These are phyloP conservation scores for Trichoderma reesei DNA, from an alignment of 495 filamentous ascomycete species.

Conservation along the genomic window DNA sequence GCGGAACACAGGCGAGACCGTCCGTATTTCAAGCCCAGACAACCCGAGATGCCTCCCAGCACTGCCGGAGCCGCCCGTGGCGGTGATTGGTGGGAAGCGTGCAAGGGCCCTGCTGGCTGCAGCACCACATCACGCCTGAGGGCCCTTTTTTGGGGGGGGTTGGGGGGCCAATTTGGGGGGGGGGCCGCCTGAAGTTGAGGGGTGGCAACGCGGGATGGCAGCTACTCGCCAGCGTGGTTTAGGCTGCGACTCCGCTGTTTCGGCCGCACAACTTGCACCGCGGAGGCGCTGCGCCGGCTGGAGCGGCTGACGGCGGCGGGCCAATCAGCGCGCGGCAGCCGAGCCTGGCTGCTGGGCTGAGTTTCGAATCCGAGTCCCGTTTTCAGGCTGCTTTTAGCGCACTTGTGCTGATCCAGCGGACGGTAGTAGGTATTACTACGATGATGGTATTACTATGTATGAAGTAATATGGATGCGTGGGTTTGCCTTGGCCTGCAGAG, in stretches of 20 bases:
- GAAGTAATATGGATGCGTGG: no score
- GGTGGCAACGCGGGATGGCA: slow-evolving; percentile 6
- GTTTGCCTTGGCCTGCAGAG: no score
- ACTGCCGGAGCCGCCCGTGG: not conserved
- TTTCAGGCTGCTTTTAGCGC: not conserved
- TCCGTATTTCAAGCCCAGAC: slow-evolving; percentile 6
- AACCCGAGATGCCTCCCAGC: not conserved
- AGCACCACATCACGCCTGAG: not conserved
- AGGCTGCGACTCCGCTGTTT: slow-evolving; percentile 4
- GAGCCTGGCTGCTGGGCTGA: not conserved
- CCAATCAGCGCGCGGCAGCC: slow-evolving; percentile 1
- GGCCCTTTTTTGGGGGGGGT: not conserved
- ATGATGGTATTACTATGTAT: no score
- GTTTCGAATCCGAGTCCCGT: not conserved
- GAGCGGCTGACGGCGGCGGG: not conserved
- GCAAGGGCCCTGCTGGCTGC: not conserved
- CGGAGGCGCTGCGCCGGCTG: slow-evolving; percentile 5
- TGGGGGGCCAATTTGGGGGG: not conserved
- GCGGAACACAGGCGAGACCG: not conserved
- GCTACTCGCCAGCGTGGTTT: slow-evolving; percentile 1
- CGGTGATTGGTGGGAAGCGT: not conserved
- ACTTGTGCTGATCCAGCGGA: no score
- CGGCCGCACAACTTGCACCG: slow-evolving; percentile 7
- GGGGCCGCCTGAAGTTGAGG: not conserved
- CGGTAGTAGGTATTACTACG: no score